Evolutionary conservation across 129 eudicot species (phyloP), one percentile per base, ranked within the genome.

Genomic region (Chrysanthemum lavandulifolium): DNA sequence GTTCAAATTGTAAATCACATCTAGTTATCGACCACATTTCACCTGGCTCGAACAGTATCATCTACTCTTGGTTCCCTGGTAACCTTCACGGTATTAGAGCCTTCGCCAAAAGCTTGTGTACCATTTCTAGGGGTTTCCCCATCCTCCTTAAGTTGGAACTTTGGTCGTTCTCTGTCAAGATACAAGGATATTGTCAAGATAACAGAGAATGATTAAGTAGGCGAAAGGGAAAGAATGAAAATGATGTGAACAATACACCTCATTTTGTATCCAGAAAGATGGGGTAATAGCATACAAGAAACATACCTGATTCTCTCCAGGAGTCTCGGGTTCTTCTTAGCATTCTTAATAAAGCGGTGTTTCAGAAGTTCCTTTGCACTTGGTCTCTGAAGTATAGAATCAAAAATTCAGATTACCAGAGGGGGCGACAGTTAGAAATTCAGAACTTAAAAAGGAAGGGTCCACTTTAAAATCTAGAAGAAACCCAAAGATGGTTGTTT

Each of bases 341-440:
- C 98, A 81, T 70, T 87, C 75, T 78, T 89, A 56, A 89, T 85
- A 67, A 93, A 87, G 21, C 92, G 95, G 64, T 89, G 98, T 88
- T 89, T 93, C 69, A 87, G 80, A 70, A 93, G 95, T 74, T 93
- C 98, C 82, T 85, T 93, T 31, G 98, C 98, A 89, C 95, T 89
- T 67, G 96, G 92, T 78, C 98, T 89, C 98, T 93, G 65, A 25
- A 76, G 72, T 62, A 40, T 16, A 78, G 7, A 11, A 63, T 70
- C 43, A 57, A 10, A 48, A 29, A 50, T 7, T 7, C 47, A 7
- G 2, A 40, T 40, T 40, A 40, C 3, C 8, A 49, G n/a, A 60
- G 21, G 9, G 31, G 67, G 3, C n/a, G n/a, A 58, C 63, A 58
- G 3, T 15, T 58, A 5, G 21, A 58, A 19, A 16, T 9, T 5